Conservation (phyloP, 768 basidiomycete species). For the Krasilnikovozyma curviuscula region DNA sequence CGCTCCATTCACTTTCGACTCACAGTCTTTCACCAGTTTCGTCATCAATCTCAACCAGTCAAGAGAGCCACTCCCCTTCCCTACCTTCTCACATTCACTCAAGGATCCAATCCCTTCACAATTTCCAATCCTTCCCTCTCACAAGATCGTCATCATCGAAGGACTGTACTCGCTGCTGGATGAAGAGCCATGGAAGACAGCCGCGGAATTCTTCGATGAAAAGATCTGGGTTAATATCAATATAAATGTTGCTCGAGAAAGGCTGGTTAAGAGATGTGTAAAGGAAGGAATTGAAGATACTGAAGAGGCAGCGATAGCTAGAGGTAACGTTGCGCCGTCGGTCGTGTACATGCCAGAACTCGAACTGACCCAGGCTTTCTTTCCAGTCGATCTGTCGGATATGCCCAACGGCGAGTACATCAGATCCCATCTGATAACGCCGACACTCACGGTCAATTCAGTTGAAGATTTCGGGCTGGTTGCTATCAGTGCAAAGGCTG, state of each 20-base stretch:
- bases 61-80: slow-evolving; percentile 34
- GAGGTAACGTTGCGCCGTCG: background rate
- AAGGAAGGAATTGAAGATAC: slow-evolving; percentile 4
- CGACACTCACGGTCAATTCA: slow-evolving; percentile 10
- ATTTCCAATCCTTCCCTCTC: slow-evolving; percentile 38
- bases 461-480: no score
- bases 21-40: slow-evolving; percentile 48
- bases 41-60: slow-evolving; percentile 38
- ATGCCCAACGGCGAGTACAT: slow-evolving; percentile 18
- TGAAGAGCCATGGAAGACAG: slow-evolving; percentile 52
- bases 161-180: slow-evolving; percentile 70
- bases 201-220: slow-evolving; percentile 50
- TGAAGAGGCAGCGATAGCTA: background rate
- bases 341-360: background rate
- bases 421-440: slow-evolving; percentile 6
- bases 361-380: background rate
- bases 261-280: slow-evolving; percentile 1
- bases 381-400: slow-evolving; percentile 16
- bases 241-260: background rate
- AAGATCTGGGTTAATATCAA: slow-evolving; percentile 2
- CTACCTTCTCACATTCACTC: slow-evolving; percentile 66
- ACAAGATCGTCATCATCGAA: slow-evolving; percentile 70
- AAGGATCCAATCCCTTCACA: slow-evolving; percentile 62
- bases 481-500: no score
- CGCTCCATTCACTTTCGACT: slow-evolving; percentile 81